Conservation (phyloP, 2,329 filamentous ascomycete species). For the Neopestalotiopsis clavispora region DNA sequence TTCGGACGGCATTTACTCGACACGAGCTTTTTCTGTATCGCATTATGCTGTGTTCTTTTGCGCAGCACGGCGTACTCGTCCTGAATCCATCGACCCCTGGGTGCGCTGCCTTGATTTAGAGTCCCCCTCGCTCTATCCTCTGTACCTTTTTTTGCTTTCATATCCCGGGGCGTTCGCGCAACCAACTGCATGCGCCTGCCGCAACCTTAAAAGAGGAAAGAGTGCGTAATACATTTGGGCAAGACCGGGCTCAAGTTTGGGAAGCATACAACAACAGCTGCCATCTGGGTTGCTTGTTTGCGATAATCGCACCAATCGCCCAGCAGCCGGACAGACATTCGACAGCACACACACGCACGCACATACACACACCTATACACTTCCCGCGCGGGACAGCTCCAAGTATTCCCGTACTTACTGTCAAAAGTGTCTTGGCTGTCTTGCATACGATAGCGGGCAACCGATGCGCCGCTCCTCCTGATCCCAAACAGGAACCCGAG, state of each 20-base stretch:
- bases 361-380: neutral
- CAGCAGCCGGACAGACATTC: neutral
- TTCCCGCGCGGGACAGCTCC: neutral
- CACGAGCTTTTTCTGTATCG: neutral
- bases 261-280: neutral
- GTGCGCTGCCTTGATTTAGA: neutral
- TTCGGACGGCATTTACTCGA: neutral
- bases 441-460: constrained; percentile 1
- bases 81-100: neutral
- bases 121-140: neutral
- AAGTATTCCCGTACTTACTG: neutral
- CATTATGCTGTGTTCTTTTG: neutral
- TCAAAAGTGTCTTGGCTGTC: neutral
- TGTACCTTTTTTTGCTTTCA: no score
- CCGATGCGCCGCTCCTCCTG: neutral
- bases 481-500: constrained; percentile 1
- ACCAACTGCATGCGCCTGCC: neutral
- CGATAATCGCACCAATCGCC: neutral
- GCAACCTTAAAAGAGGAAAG: neutral
- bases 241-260: neutral
- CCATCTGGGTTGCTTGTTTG: neutral
- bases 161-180: neutral
- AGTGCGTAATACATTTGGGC: neutral
- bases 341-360: neutral
- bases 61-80: neutral